Evolutionary conservation across 257 asterid species (phyloP).

Genomic region (Craterostigma plantagineum): DNA sequence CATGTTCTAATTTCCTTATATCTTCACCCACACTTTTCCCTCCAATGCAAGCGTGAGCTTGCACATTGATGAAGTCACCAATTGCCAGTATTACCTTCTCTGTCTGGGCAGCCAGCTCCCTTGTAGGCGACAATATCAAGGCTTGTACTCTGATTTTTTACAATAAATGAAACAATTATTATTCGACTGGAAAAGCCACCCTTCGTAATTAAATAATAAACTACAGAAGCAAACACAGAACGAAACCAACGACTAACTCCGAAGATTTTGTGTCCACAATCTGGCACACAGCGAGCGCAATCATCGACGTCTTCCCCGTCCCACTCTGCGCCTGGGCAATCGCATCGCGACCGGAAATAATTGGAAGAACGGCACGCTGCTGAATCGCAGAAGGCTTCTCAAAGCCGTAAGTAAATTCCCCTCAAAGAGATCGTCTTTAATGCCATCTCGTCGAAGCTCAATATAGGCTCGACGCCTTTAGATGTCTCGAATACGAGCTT

Average conservation of each 20-base stretch:
- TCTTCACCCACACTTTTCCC: constrained; percentile 97
- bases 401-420: constrained; percentile 74
- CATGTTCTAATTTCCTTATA: constrained; percentile 83
- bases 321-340: constrained; percentile 94
- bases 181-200: neutral
- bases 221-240: no score
- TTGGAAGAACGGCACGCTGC: constrained; percentile 74
- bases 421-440: constrained; percentile 62
- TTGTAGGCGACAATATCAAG: constrained; percentile 83
- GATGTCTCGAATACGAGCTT: constrained; percentile 63
- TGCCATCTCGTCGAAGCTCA: constrained; percentile 77
- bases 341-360: constrained; percentile 72
- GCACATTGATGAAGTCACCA: constrained; percentile 71
- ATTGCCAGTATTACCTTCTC: constrained; percentile 82
- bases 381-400: constrained; percentile 93
- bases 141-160: constrained; percentile 62
- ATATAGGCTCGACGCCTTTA: constrained; percentile 67
- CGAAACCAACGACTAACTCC: constrained; percentile 28
- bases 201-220: no score
- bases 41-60: constrained; percentile 93
- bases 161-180: neutral
- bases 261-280: constrained; percentile 76
- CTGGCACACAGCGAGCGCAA: constrained; percentile 83
- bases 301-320: constrained; percentile 89
- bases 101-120: constrained; percentile 95